Base-by-base conservation (phyloP, 352 stramenopile species). In the Phytophthora citrophthora region DNA sequence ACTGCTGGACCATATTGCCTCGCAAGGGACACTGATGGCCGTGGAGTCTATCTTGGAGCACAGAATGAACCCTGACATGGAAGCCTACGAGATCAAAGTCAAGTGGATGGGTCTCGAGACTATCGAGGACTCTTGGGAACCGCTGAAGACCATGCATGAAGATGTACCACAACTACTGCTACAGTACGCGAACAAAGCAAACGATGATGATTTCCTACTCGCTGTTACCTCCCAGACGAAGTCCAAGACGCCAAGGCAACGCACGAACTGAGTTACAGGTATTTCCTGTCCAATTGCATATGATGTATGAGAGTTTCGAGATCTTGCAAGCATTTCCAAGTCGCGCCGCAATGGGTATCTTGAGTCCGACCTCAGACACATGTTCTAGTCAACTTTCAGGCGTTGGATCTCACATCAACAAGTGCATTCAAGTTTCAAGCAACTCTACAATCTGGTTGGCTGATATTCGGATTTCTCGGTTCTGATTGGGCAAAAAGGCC, bases 91-190 rank as follows among this genome's bases (percentile, higher is more conserved):
- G 18, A 8, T 32, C 0, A 27, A 53, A 24, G 46, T 53, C 2
- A 53, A 53, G 16, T 53, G 27, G 46, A 5, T 40, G 0, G 48
- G 48, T 13, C 34, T 46, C 5, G 32, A 56, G 18, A 27, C 49
- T 23, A 47, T 47, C 5, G 23, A 56, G 20, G 49, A 46, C 23
- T 47, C 32, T 1, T 56, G 49, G 36, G 50, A 57, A 41, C 36
- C 36, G 4, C 15, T 57, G n/a, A 57, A 57, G 38, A 57, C 50
- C 0, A 57, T 57, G 12, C 13, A 24, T 15, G 50, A 57, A 16
- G 15, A 53, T 57, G 38, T 29, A 12, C 38, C 50, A 23, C 46
- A 53, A 53, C 46, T 53, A 29, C 27, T 53, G 9, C 50, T 48
- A 18, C 5, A 18, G 9, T 57, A 57, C 36, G 50, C 36, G 1